These are phyloP conservation scores for Ustanciosporium gigantosporum DNA, from an alignment of 1,284 basidiomycete species.

Conservation along the genomic window DNA sequence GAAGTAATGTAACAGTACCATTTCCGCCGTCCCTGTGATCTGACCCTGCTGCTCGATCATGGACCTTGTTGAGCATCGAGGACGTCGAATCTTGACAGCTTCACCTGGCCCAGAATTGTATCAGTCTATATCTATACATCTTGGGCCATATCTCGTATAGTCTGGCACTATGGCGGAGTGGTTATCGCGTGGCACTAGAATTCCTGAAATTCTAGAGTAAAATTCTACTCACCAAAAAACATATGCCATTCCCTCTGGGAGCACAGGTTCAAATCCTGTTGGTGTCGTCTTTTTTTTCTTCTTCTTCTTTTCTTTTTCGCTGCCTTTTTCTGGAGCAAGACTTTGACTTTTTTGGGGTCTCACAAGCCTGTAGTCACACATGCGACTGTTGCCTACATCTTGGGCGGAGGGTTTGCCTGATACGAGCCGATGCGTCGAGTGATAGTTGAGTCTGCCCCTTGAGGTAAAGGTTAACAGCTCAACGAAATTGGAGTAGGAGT, in stretches of 20 bases:
- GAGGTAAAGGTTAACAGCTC: too few relatives aligned
- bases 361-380: too few relatives aligned
- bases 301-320: not conserved
- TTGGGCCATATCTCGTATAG: not conserved
- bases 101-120: not conserved
- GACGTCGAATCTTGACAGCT: too few relatives aligned
- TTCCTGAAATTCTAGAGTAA: conserved; percentile 16
- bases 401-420: too few relatives aligned
- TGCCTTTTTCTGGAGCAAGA: too few relatives aligned
- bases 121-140: not conserved
- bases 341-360: too few relatives aligned
- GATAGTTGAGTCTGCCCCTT: too few relatives aligned
- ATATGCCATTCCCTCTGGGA: conserved; percentile 45
- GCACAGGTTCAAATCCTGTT: conserved; percentile 47
- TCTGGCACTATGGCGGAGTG: conserved; percentile 41
- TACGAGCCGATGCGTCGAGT: too few relatives aligned
- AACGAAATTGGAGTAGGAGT: too few relatives aligned
- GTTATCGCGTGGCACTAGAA: conserved; percentile 47
- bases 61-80: too few relatives aligned
- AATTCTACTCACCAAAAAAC: conserved; percentile 15
- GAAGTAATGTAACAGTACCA: not conserved
- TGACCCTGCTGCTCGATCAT: too few relatives aligned
- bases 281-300: conserved; percentile 23
- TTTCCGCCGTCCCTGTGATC: not conserved
- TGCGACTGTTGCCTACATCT: too few relatives aligned